These are phyloP conservation scores for Penicillium argentinense DNA, from an alignment of 495 filamentous ascomycete species.

Conservation along the genomic window DNA sequence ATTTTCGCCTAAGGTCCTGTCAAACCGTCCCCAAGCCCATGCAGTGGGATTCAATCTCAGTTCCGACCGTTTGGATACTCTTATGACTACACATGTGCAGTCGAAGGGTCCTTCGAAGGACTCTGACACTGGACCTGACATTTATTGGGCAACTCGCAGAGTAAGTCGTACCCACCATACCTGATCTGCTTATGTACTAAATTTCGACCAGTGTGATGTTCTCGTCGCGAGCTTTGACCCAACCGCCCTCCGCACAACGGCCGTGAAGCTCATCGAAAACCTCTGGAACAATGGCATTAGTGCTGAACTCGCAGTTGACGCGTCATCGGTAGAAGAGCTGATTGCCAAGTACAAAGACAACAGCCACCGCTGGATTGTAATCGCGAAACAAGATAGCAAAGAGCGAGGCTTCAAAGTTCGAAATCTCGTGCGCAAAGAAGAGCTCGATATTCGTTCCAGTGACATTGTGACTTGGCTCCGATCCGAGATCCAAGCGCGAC, in stretches of 20 bases:
- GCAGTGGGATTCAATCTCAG: constrained; percentile 92
- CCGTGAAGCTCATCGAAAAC: constrained; percentile 72
- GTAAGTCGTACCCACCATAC: constrained; percentile 39
- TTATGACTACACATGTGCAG: constrained; percentile 66
- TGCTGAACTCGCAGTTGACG: constrained; percentile 83
- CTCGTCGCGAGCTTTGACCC: constrained; percentile 85
- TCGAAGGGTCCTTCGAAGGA: constrained; percentile 69
- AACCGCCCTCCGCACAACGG: constrained; percentile 67
- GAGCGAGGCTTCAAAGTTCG: constrained; percentile 73
- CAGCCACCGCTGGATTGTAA: constrained; percentile 81
- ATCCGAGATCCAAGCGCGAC: constrained; percentile 76
- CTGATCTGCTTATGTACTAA: constrained; percentile 12
- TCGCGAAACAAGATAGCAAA: constrained; percentile 76
- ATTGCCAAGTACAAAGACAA: constrained; percentile 66
- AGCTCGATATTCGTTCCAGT: constrained; percentile 70
- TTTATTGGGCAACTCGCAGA: constrained; percentile 62
- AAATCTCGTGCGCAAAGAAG: constrained; percentile 73
- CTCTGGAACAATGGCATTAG: constrained; percentile 84
- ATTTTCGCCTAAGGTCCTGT: constrained; percentile 40
- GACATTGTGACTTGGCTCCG: constrained; percentile 83
- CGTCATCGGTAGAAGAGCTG: constrained; percentile 72
- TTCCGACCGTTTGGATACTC: constrained; percentile 73
- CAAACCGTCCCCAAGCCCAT: constrained; percentile 50
- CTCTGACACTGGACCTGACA: constrained; percentile 43
- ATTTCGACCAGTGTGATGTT: constrained; percentile 70